Evolutionary conservation across 495 filamentous ascomycete genomes (phyloP).

Genomic region (Xylaria palmicola): DNA sequence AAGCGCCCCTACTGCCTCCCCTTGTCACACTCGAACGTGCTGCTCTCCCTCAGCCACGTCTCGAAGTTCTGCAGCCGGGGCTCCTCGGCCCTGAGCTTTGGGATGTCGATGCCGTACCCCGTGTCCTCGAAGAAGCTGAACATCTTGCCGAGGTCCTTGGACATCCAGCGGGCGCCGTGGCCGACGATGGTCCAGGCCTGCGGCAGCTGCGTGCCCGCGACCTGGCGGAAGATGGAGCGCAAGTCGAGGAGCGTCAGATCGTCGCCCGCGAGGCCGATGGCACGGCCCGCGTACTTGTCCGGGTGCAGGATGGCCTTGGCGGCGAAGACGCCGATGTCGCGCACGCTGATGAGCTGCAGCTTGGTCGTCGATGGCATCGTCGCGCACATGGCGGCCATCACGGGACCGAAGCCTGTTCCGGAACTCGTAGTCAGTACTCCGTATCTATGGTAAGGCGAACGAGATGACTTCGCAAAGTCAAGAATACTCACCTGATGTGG

Average conservation of each 20-base stretch:
- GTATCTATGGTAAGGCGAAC: no score
- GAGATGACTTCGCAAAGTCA: no score
- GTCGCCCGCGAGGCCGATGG: constrained; percentile 59
- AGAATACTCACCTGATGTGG: no score
- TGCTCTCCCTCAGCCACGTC: constrained; percentile 60
- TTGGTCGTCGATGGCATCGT: constrained; percentile 42
- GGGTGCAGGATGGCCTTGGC: constrained; percentile 53
- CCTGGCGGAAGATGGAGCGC: constrained; percentile 48
- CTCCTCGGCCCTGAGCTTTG: constrained; percentile 47
- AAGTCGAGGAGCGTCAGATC: constrained; percentile 55
- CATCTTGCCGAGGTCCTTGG: constrained; percentile 58
- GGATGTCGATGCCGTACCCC: constrained; percentile 62
- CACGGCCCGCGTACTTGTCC: constrained; percentile 37
- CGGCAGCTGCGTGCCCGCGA: constrained; percentile 49
- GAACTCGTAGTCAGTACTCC: no score
- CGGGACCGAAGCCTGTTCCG: constrained; percentile 56
- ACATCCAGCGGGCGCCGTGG: constrained; percentile 38
- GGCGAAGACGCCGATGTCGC: constrained; percentile 65
- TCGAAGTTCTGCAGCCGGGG: constrained; percentile 57
- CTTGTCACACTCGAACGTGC: constrained; percentile 28
- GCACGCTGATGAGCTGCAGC: constrained; percentile 58
- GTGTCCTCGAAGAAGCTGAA: constrained; percentile 62
- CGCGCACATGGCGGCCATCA: constrained; percentile 56
- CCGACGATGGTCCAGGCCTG: constrained; percentile 47
- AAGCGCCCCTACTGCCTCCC: neutral